These are phyloP conservation scores for Geranium brycei DNA, from an alignment of 345 rosid species.

Conservation along the genomic window DNA sequence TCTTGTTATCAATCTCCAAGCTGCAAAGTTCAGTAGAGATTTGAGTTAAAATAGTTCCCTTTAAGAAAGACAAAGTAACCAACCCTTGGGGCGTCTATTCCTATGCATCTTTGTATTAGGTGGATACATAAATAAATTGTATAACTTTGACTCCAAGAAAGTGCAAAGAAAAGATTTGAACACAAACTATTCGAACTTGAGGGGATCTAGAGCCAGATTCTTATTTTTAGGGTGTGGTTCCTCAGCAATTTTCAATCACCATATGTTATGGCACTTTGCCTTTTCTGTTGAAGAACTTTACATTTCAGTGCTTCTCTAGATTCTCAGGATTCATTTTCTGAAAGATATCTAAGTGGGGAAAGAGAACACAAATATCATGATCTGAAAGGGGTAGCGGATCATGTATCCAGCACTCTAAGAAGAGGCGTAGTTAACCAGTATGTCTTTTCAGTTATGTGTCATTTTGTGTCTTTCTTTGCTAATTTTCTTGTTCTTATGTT, in stretches of 20 bases:
- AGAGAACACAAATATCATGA: background rate
- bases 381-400: background rate
- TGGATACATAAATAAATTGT: background rate
- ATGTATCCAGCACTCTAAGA: background rate
- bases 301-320: background rate
- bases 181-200: background rate
- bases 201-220: background rate
- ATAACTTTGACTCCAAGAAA: background rate
- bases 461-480: background rate
- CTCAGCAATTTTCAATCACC: background rate
- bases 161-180: background rate
- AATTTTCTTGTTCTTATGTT: background rate
- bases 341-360: conserved; percentile 1
- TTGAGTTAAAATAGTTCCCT: background rate
- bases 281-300: background rate
- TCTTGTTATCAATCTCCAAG: background rate
- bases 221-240: background rate
- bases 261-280: background rate
- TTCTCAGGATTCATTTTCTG: background rate
- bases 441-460: background rate
- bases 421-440: background rate
- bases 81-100: background rate
- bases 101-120: background rate
- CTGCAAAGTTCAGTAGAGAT: background rate
- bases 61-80: background rate